These are phyloP conservation scores for Termitomyces sp. DNA, from an alignment of 768 basidiomycete species.

Conservation along the genomic window DNA sequence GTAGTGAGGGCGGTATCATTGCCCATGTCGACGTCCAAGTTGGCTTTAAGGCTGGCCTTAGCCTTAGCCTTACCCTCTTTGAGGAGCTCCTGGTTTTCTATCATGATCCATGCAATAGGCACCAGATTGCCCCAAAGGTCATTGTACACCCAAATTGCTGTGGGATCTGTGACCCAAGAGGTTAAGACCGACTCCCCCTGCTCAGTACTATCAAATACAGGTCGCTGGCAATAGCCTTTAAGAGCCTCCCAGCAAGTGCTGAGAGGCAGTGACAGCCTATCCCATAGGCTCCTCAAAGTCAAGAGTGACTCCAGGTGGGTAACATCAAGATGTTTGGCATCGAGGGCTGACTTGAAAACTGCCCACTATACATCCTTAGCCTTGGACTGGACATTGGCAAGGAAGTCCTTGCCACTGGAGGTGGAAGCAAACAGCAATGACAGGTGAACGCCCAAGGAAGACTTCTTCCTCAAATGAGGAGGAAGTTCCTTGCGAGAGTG, in stretches of 20 bases:
- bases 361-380: not conserved
- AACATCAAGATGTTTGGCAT: not conserved
- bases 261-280: not conserved
- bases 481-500: not conserved
- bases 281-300: not conserved
- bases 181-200: fast-evolving
- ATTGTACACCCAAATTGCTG: not conserved
- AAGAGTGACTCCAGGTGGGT: not conserved
- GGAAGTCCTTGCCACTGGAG: too few species aligned
- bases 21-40: not conserved
- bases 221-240: not conserved
- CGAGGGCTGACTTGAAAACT: not conserved
- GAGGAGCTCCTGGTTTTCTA: not conserved
- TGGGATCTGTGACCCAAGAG: not conserved
- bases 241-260: not conserved
- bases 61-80: not conserved
- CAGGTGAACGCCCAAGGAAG: not conserved
- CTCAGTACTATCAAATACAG: not conserved
- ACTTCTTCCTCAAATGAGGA: too few species aligned
- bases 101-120: not conserved
- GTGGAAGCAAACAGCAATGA: not conserved
- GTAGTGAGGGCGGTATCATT: not conserved
- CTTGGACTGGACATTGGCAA: not conserved
- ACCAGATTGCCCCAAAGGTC: not conserved
- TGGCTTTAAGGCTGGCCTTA: not conserved